Evolutionary conservation across 768 basidiomycete genomes (phyloP).

Genomic region (Auriscalpium microsporum): DNA sequence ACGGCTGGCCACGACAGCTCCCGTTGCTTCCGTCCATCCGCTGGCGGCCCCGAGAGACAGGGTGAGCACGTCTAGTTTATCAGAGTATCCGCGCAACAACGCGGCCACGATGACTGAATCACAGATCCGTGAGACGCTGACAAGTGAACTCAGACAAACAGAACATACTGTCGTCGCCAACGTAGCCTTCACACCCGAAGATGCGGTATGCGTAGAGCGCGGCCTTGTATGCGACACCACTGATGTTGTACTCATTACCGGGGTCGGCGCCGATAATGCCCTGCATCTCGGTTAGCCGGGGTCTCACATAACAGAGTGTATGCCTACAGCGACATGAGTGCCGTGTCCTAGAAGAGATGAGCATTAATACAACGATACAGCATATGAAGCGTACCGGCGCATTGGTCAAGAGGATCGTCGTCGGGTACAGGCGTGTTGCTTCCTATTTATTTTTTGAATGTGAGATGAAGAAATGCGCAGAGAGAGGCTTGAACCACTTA

Average conservation of each 20-base stretch:
- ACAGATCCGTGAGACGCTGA: slow-evolving; percentile 16
- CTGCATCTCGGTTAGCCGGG: slow-evolving; percentile 21
- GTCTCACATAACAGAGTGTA: neutral
- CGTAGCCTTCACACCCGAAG: slow-evolving; percentile 48
- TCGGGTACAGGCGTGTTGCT: slow-evolving; percentile 42
- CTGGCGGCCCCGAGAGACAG: slow-evolving; percentile 55
- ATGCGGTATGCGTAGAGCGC: slow-evolving; percentile 47
- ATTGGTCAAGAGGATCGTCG: slow-evolving; percentile 44
- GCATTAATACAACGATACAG: neutral
- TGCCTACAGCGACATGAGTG: slow-evolving; percentile 44
- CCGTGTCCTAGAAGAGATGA: slow-evolving; percentile 30
- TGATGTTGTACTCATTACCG: slow-evolving; percentile 54
- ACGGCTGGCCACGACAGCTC: slow-evolving; percentile 48
- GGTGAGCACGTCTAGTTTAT: slow-evolving; percentile 54
- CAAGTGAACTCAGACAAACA: too few species aligned
- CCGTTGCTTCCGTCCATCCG: slow-evolving; percentile 55
- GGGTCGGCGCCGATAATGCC: slow-evolving; percentile 62
- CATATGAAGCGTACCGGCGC: slow-evolving; percentile 24
- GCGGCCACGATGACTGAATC: slow-evolving; percentile 37
- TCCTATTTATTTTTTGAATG: too few species aligned
- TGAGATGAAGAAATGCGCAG: too few species aligned
- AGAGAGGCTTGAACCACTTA: slow-evolving; percentile 7
- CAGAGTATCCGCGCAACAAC: slow-evolving; percentile 39
- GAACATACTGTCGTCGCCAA: slow-evolving; percentile 42
- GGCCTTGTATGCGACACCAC: slow-evolving; percentile 60